A percentile compares a stretch with the other conserved stretches of the same genome.
phyloP scores from a whole-genome alignment of 1,284 basidiomycete species.

The Ganoderma sinense region DNA sequence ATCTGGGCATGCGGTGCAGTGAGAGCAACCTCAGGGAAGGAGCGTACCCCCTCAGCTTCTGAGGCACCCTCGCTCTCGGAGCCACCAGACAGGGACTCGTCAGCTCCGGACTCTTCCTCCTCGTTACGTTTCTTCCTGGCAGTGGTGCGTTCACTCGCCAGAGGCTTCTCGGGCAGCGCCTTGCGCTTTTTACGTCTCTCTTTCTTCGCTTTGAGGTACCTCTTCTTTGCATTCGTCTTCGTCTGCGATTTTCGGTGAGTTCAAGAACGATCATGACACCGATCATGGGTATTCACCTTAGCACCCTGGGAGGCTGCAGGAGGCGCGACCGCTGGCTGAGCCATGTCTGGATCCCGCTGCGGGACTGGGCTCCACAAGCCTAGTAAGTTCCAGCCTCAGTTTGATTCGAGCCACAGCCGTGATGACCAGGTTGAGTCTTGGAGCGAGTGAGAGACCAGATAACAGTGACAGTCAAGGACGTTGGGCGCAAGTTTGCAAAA shows the following conservation, averaged over 20 bases:
- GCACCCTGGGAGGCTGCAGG: slow-evolving; percentile 4
- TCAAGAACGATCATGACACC: neutral
- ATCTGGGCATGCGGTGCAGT: slow-evolving; percentile 22
- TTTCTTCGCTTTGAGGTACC: slow-evolving; percentile 47
- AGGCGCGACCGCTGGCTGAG: neutral
- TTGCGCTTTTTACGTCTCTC: slow-evolving; percentile 43
- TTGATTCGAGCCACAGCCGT: neutral
- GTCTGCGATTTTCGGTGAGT: slow-evolving; percentile 26
- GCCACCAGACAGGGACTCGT: slow-evolving; percentile 18
- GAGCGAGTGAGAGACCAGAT: neutral
- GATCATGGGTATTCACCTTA: slow-evolving; percentile 26
- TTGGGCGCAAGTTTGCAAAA: neutral
- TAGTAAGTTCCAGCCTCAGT: neutral
- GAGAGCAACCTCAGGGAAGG: neutral
- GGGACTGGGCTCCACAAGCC: neutral
- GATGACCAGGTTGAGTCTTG: neutral
- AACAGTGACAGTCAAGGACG: neutral
- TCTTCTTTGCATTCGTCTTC: slow-evolving; percentile 45
- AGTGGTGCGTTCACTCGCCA: slow-evolving; percentile 3
- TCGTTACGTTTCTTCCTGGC: slow-evolving; percentile 13
- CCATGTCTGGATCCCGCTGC: slow-evolving; percentile 4
- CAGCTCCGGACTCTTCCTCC: slow-evolving; percentile 18
- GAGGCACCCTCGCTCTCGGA: slow-evolving; percentile 41
- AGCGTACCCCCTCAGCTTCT: slow-evolving; percentile 16
- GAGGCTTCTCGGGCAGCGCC: neutral